phyloP scores from a whole-genome alignment of 257 asterid species.

The Cordia subcordata region DNA sequence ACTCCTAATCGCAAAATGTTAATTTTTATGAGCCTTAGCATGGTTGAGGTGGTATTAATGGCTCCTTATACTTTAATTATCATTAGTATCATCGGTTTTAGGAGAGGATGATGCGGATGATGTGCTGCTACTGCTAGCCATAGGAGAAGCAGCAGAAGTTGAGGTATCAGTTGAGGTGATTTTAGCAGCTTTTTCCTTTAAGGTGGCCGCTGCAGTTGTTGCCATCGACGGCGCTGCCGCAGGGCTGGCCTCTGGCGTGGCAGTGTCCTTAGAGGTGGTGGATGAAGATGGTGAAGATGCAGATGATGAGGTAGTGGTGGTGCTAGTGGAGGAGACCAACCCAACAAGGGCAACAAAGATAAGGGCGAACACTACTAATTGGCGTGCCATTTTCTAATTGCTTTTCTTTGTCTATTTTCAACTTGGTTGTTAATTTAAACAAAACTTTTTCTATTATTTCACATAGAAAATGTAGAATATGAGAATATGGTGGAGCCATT shows the following conservation, averaged over 20 bases:
- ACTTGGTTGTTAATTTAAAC: background rate
- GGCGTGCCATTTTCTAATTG: conserved; percentile 47
- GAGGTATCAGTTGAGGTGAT: too few relatives aligned
- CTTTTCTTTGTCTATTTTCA: background rate
- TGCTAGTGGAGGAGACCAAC: conserved; percentile 24
- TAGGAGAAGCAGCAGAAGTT: background rate
- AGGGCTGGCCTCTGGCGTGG: background rate
- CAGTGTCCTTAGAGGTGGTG: background rate
- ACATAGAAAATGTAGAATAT: too few relatives aligned
- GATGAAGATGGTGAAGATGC: conserved; percentile 15
- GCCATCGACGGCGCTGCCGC: background rate
- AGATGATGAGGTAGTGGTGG: conserved; percentile 36
- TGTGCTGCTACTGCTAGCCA: conserved; percentile 11
- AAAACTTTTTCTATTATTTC: background rate
- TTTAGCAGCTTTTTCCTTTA: too few relatives aligned
- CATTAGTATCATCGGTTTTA: too few relatives aligned
- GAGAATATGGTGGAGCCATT: too few relatives aligned
- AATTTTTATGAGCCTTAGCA: too few relatives aligned
- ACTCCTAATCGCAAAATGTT: too few relatives aligned
- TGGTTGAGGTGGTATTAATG: too few relatives aligned
- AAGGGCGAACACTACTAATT: conserved; percentile 36
- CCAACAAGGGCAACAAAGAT: conserved; percentile 42
- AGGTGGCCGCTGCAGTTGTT: too few relatives aligned
- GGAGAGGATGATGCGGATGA: too few relatives aligned
- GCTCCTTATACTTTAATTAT: background rate